Evolutionary conservation across 139 green algal species (phyloP).

Genomic region (Pleodorina starrii): DNA sequence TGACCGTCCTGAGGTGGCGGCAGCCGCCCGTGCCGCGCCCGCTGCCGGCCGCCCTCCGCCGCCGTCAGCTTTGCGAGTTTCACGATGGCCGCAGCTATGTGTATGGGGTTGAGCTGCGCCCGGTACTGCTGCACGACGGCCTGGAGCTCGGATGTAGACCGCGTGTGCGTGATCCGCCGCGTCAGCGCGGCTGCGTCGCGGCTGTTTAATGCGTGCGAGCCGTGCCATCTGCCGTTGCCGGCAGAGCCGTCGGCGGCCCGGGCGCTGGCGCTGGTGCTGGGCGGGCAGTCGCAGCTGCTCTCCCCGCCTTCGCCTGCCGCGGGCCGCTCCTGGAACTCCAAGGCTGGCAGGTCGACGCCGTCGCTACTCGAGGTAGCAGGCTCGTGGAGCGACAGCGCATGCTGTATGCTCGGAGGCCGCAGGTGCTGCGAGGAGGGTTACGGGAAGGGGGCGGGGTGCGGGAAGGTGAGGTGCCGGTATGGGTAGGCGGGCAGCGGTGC

Average conservation of each 20-base stretch:
- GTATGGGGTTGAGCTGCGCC: constrained; percentile 50
- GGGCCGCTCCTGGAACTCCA: not conserved
- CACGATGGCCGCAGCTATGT: constrained; percentile 55
- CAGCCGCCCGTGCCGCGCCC: not conserved
- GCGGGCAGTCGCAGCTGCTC: not conserved
- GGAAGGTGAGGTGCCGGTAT: not conserved
- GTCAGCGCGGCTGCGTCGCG: constrained; percentile 24
- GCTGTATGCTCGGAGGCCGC: not conserved
- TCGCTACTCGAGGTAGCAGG: not conserved
- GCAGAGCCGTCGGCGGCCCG: not conserved
- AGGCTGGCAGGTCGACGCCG: not conserved
- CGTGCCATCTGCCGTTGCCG: not conserved
- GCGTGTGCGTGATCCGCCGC: not conserved
- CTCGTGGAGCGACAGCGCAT: not conserved
- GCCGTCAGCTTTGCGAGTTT: constrained; percentile 45
- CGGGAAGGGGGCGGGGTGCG: not conserved
- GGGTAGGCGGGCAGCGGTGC: too few species aligned
- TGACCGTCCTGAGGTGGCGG: too few species aligned
- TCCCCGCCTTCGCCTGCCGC: not conserved
- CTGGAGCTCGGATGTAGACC: constrained; percentile 27
- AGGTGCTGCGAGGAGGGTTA: constrained; percentile 15
- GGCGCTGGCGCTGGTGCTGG: constrained; percentile 29
- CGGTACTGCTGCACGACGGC: constrained; percentile 33
- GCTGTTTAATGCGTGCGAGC: not conserved
- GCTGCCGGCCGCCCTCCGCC: not conserved